Base-by-base conservation (phyloP, 345 rosid species). In the Theobroma cacao region DNA sequence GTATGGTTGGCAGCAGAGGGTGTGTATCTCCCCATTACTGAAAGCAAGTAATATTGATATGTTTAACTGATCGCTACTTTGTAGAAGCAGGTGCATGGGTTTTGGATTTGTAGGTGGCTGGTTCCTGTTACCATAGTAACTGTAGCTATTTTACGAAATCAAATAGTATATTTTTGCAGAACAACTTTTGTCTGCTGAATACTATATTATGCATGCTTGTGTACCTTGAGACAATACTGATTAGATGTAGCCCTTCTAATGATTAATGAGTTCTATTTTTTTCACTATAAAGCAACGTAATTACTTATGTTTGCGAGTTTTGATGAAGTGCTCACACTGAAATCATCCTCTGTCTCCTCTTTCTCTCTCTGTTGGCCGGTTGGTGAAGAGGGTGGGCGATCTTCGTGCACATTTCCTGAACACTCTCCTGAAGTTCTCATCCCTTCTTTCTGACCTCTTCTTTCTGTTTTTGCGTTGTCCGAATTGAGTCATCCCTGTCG, bases 1-100 rank as follows among this genome's bases (percentile, higher is more conserved):
- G 77, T 96, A 47, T 96, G 99, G 99, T 81, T 96, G 86, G 99
- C 98, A 50, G 95, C 98, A 10, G 99, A 96, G 85, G 99, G 99
- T 14, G 94, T 90, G 12, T 96, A 96, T 86, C 94, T 96, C 78
- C 99, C 98, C 0, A 79, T 94, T 64, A 80, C 89, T 0, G 88
- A 80, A 75, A 90, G 91, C 89, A 82, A 86, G 82, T 89, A 88
- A 85, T 71, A 47, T 33, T 26, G 31, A 17, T 14, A 55, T 53
- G 7, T 53, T 36, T 38, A 45, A 47, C 22, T 2, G 53, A 61
- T 28, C 70, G 24, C 41, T 72, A 74, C 36, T 59, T 61, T 45
- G 76, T 74, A 76, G 45, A 77, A 81, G 70, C 86, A 77, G 88
- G 86, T 80, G 68, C 85, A 31, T 52, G 84, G 70, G 80, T 83